Evolutionary conservation across 202 grass and related monocot species (phyloP), one percentile per base, ranked within the genome.

Genomic region (Setaria italica): DNA sequence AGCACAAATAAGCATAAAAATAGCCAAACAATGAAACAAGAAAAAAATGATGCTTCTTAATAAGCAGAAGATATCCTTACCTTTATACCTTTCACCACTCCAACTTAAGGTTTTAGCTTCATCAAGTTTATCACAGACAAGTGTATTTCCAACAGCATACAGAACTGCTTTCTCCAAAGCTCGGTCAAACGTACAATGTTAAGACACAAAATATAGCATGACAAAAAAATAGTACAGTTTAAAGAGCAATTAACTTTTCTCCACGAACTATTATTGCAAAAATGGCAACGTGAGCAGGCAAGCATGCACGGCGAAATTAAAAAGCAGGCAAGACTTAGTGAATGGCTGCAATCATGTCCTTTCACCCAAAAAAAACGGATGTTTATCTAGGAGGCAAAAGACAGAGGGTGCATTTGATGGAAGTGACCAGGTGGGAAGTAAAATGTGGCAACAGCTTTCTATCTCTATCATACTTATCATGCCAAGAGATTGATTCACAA

Each of bases 51-150:
- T 76, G 79, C 82, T 67, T 69, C 42, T 80, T n/a, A 83, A 70
- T 74, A 81, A 73, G 77, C 34, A 88, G 77, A 77, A 67, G 32
- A 48, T 63, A 16, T 20, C 87, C 85, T 88, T 92, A 99, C 96
- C 96, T 81, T 99, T 99, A 87, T 95, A 87, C 84, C 96, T 95
- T 83, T 95, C 96, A 33, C 96, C 93, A 32, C 86, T 95, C 96
- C 96, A 99, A 91, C 96, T 99, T 80, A 99, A 86, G 58, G 72
- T 74, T 88, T 99, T 99, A 74, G 96, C 96, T 95, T 99, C 96
- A 43, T 99, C 96, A 80, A 99, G 96, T 79, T 75, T 88, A 88
- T 99, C 96, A 94, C 96, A 99, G 45, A 99, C 96, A 91, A 99
- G 93, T 66, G 96, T 99, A 87, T 95, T 99, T 76, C 91, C 93